A percentile compares a stretch with the other conserved stretches of the same genome.
Evolutionary conservation across 805 yeast species (phyloP).

Genomic region (Yamadazyma philogaea): DNA sequence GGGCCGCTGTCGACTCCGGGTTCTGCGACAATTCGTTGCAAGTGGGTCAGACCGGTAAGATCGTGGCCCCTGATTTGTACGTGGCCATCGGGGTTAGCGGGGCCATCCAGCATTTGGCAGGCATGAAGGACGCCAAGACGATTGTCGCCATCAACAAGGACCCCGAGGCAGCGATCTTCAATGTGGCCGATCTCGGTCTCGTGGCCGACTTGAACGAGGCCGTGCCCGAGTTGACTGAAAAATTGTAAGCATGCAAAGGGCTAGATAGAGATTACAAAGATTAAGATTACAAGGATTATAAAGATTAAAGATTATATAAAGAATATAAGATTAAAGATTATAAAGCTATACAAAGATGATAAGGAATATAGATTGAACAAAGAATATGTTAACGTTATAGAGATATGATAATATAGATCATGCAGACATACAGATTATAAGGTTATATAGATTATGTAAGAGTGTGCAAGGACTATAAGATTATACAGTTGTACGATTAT

Average conservation of each 20-base stretch:
- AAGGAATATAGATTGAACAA: too few relatives aligned
- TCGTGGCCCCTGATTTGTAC: constrained; percentile 93
- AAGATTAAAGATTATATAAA: too few relatives aligned
- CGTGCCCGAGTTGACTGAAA: constrained; percentile 86
- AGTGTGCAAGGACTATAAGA: too few relatives aligned
- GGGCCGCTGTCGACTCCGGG: constrained; percentile 97
- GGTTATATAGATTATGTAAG: too few relatives aligned
- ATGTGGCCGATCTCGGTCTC: constrained; percentile 83
- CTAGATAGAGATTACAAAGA: too few relatives aligned
- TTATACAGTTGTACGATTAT: too few relatives aligned
- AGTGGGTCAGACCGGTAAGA: constrained; percentile 97
- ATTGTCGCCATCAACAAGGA: constrained; percentile 95
- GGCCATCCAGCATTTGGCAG: constrained; percentile 97
- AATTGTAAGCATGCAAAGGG: constrained; percentile 44
- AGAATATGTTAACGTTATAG: too few relatives aligned
- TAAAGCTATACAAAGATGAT: too few relatives aligned
- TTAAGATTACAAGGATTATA: too few relatives aligned
- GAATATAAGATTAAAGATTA: too few relatives aligned
- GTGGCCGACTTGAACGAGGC: constrained; percentile 85
- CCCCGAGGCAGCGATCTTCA: constrained; percentile 91
- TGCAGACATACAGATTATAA: too few relatives aligned
- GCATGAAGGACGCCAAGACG: constrained; percentile 93
- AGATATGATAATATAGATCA: too few relatives aligned
- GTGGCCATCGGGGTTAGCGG: constrained; percentile 94
- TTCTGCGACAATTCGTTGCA: constrained; percentile 94